Evolutionary conservation across 768 basidiomycete genomes (phyloP).

Genomic region (Trametes cubensis): DNA sequence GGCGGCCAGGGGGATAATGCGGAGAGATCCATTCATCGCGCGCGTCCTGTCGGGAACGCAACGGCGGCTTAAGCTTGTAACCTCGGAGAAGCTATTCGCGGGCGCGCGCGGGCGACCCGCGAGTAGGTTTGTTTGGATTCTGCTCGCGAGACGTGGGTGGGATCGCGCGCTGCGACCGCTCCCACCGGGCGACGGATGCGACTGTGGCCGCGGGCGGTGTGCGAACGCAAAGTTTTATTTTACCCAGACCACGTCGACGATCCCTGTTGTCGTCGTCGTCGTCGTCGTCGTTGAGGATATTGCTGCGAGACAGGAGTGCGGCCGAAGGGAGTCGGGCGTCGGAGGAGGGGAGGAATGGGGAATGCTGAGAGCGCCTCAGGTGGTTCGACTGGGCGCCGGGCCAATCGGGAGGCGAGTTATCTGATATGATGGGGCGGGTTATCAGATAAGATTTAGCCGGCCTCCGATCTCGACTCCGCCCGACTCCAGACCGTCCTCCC

Average conservation of each 20-base stretch:
- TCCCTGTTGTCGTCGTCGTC: neutral
- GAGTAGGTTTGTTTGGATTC: too few relatives aligned
- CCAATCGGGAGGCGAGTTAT: conserved; percentile 16
- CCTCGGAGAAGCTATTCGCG: neutral
- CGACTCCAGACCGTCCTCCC: neutral
- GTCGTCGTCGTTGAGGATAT: neutral
- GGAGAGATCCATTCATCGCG: conserved; percentile 1
- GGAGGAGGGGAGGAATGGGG: neutral
- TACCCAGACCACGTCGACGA: neutral
- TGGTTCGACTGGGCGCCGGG: conserved; percentile 2
- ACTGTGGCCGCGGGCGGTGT: too few relatives aligned
- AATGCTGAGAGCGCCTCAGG: neutral
- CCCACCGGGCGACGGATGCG: too few relatives aligned
- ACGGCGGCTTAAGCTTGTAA: conserved; percentile 1
- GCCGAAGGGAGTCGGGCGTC: neutral
- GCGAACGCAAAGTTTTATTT: too few relatives aligned
- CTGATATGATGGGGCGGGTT: conserved; percentile 18
- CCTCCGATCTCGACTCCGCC: neutral
- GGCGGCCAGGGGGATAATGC: neutral
- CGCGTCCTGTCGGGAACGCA: neutral
- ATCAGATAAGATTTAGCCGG: conserved; percentile 23
- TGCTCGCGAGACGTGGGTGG: neutral
- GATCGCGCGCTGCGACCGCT: neutral
- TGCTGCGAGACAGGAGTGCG: neutral
- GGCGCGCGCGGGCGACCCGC: too few relatives aligned